A percentile compares a stretch with the other conserved stretches of the same genome.
Evolutionary conservation across 257 asterid species (phyloP).

Genomic region (Solanum dulcamara): DNA sequence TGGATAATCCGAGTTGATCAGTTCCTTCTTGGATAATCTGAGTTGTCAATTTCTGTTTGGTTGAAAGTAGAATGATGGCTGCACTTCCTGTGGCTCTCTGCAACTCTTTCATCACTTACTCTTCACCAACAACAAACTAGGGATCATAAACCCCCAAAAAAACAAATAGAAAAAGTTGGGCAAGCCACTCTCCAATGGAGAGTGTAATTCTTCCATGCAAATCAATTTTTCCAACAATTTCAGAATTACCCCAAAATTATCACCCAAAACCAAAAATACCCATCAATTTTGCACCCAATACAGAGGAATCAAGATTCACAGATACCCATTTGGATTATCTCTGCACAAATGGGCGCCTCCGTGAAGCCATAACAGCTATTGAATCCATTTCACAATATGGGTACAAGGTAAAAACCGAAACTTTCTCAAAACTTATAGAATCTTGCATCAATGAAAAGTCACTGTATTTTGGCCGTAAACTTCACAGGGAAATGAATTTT

Average conservation of each 20-base stretch:
- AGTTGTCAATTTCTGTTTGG: slow-evolving; percentile 4
- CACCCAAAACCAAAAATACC: slow-evolving; percentile 2
- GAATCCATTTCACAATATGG: slow-evolving; percentile 21
- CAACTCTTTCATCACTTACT: neutral
- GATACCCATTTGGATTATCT: slow-evolving; percentile 55
- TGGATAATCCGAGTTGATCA: neutral
- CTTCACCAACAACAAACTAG: too few relatives aligned
- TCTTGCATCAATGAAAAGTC: slow-evolving; percentile 45
- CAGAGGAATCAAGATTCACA: neutral
- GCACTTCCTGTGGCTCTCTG: neutral
- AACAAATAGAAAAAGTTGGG: neutral
- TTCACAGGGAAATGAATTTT: slow-evolving; percentile 25
- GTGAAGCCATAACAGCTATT: slow-evolving; percentile 44
- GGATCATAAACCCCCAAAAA: neutral
- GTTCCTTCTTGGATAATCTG: neutral
- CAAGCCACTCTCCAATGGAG: slow-evolving; percentile 36
- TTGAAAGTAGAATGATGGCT: neutral
- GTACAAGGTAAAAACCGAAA: slow-evolving; percentile 35
- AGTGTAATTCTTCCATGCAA: slow-evolving; percentile 44
- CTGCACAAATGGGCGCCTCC: slow-evolving; percentile 43
- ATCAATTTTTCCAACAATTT: slow-evolving; percentile 19
- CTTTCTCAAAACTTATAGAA: slow-evolving; percentile 44
- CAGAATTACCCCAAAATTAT: slow-evolving; percentile 7
- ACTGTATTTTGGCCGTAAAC: slow-evolving; percentile 32
- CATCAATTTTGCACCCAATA: slow-evolving; percentile 6